Evolutionary conservation across 2,329 filamentous ascomycete species (phyloP).

Genomic region (Raffaelea ambrosiae): DNA sequence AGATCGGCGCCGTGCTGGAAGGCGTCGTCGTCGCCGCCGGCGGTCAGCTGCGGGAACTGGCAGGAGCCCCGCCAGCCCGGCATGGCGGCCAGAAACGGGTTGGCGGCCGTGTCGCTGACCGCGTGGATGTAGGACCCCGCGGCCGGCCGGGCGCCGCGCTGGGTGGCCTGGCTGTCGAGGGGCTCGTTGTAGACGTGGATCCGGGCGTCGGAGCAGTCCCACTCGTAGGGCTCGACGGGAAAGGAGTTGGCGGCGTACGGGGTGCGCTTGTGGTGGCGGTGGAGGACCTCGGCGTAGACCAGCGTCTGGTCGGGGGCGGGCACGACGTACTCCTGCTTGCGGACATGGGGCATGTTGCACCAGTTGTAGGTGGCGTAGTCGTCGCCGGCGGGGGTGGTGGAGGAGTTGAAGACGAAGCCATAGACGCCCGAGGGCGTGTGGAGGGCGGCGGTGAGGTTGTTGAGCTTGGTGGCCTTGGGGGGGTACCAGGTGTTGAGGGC

Average conservation of each 20-base stretch:
- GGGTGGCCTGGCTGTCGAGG: constrained; percentile 29
- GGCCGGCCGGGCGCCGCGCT: constrained; percentile 20
- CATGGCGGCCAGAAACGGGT: constrained; percentile 55
- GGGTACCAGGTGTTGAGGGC: constrained; percentile 15
- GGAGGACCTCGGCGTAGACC: constrained; percentile 68
- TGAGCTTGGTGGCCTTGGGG: constrained; percentile 17
- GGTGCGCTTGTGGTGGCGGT: constrained; percentile 78
- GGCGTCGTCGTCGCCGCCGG: constrained; percentile 62
- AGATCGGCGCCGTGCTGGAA: constrained; percentile 70
- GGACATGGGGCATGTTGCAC: constrained; percentile 86
- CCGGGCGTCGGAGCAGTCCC: constrained; percentile 63
- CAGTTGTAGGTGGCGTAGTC: constrained; percentile 64
- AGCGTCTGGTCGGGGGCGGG: constrained; percentile 46
- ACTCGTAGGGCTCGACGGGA: constrained; percentile 61
- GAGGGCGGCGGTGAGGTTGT: constrained; percentile 20
- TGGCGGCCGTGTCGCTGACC: constrained; percentile 22
- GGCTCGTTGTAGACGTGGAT: constrained; percentile 63
- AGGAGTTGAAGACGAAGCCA: constrained; percentile 67
- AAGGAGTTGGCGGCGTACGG: constrained; percentile 73
- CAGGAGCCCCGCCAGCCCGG: constrained; percentile 65
- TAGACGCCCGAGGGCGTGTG: constrained; percentile 44
- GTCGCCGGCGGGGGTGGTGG: constrained; percentile 40
- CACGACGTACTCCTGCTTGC: constrained; percentile 53
- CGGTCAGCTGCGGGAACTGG: constrained; percentile 74
- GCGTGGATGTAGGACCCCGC: neutral